phyloP scores from a whole-genome alignment of 495 filamentous ascomycete genomes.

The Parachaetomium inaequale region DNA sequence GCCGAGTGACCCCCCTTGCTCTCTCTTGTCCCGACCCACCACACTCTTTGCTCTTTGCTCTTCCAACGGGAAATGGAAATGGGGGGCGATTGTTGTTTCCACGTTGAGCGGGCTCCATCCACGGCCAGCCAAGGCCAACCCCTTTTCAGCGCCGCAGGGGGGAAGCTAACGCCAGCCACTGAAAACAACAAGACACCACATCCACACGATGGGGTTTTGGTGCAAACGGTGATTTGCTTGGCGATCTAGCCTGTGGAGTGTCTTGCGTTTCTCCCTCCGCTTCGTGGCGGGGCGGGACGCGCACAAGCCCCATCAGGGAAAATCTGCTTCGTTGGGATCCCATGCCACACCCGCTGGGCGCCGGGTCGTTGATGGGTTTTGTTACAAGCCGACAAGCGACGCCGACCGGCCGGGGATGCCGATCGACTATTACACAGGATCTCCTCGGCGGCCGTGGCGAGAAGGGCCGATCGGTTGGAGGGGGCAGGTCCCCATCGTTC shows the following conservation, averaged over 20 bases:
- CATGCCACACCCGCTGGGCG: too few relatives aligned
- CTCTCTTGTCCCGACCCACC: slow-evolving; percentile 1
- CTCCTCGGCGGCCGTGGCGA: neutral
- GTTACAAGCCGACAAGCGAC: neutral
- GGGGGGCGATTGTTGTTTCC: neutral
- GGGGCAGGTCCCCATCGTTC: neutral
- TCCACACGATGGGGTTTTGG: neutral
- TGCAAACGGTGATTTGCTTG: neutral
- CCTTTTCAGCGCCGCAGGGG: slow-evolving; percentile 10
- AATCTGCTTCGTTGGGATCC: too few relatives aligned
- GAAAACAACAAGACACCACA: neutral
- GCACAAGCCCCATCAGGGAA: too few relatives aligned
- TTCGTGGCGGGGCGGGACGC: too few relatives aligned
- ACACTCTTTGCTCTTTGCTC: neutral
- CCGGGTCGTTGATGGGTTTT: neutral
- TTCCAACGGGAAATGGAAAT: neutral
- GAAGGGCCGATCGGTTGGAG: slow-evolving; percentile 1
- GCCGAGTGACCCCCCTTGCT: neutral
- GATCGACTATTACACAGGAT: neutral
- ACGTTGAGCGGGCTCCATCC: neutral
- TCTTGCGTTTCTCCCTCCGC: too few relatives aligned
- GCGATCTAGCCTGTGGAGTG: too few relatives aligned
- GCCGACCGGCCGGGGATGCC: neutral
- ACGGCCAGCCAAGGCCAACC: too few relatives aligned
- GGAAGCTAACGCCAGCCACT: too few relatives aligned